Conservation (phyloP, 257 asterid genomes). For the Solanum arcanum region DNA sequence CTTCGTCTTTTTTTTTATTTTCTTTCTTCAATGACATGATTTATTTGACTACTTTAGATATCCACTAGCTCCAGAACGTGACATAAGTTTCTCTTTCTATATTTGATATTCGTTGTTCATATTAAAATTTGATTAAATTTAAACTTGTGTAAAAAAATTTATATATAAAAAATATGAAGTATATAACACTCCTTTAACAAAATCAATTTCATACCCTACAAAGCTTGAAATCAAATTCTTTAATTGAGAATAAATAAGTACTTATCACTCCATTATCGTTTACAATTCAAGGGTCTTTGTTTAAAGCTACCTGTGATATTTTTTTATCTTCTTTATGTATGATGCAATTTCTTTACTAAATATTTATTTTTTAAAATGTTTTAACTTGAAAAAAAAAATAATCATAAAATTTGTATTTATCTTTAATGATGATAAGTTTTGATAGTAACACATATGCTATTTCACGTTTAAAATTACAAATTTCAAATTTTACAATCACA, state of each 20-base stretch:
- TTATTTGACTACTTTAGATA: background rate
- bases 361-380: background rate
- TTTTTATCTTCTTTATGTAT: background rate
- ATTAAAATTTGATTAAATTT: background rate
- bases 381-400: background rate
- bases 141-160: rapidly evolving
- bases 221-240: background rate
- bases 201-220: background rate
- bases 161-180: rapidly evolving
- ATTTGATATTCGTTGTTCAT: too few species aligned
- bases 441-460: background rate
- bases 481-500: background rate
- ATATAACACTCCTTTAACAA: background rate
- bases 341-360: background rate
- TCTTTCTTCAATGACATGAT: background rate
- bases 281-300: background rate
- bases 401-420: background rate
- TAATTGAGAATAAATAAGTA: background rate
- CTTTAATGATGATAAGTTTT: background rate
- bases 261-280: background rate
- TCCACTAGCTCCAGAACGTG: background rate
- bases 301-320: background rate
- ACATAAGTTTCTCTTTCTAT: background rate
- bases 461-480: background rate
- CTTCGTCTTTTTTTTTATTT: background rate